Conservation (phyloP, 352 stramenopile genomes). For the Phytophthora pisi region DNA sequence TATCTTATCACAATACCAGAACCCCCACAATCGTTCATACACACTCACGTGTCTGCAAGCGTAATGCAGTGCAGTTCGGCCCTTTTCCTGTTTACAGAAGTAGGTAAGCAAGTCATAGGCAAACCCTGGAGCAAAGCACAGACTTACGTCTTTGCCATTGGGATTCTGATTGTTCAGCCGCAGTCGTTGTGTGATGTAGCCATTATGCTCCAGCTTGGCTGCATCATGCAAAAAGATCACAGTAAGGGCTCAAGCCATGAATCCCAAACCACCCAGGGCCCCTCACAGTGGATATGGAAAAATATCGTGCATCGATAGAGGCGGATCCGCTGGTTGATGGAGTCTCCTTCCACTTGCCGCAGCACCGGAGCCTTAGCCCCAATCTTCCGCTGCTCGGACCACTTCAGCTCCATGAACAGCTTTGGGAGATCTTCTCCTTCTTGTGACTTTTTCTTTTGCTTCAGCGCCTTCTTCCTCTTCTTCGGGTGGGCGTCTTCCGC, state of each 20-base stretch:
- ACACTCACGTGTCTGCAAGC: slow-evolving; percentile 65
- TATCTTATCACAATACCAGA: not conserved
- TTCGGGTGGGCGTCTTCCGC: slow-evolving; percentile 38
- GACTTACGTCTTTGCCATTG: slow-evolving; percentile 72
- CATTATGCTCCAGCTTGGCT: slow-evolving; percentile 78
- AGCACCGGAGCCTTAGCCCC: slow-evolving; percentile 70
- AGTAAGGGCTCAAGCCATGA: not conserved
- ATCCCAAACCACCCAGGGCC: not conserved
- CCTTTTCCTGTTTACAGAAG: slow-evolving; percentile 60
- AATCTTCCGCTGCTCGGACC: slow-evolving; percentile 61
- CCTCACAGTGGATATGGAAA: slow-evolving; percentile 77
- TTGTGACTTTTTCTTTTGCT: slow-evolving; percentile 10
- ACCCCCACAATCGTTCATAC: not conserved
- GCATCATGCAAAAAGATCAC: not conserved
- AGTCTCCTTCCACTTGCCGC: slow-evolving; percentile 76
- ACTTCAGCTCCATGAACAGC: slow-evolving; percentile 79
- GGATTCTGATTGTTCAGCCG: slow-evolving; percentile 69
- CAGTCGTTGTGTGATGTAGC: slow-evolving; percentile 66
- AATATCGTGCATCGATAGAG: slow-evolving; percentile 75
- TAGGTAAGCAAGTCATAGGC: not conserved
- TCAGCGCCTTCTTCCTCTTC: slow-evolving; percentile 42
- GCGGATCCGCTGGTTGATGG: slow-evolving; percentile 64
- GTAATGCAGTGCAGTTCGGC: slow-evolving; percentile 75
- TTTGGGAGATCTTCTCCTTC: slow-evolving; percentile 48
- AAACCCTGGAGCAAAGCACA: not conserved